Base-by-base conservation (phyloP, 352 stramenopile genomes). In the Phytophthora boehmeriae region DNA sequence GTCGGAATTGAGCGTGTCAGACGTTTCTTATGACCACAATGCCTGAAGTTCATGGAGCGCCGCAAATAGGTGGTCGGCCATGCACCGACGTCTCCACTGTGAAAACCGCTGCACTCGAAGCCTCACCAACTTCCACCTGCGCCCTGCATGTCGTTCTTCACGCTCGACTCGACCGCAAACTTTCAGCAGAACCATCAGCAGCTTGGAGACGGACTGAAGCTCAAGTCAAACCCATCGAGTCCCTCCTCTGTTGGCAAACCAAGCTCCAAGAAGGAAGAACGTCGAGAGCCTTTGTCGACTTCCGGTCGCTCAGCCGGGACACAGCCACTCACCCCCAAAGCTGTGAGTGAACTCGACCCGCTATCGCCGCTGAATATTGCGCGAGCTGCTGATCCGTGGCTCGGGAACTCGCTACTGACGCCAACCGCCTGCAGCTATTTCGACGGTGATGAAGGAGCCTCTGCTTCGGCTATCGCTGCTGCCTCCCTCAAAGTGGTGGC, bases 361-460 rank as follows among this genome's bases (percentile, higher is more conserved):
- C 52, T 86, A 1, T 90, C 80, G 8, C 54, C 78, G 0, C 32
- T 78, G 1, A 85, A 87, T 30, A 54, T 89, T 19, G 62, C 73
- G 39, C 75, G 71, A 22, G 73, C 70, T 16, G 66, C 73, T 14
- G 75, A 89, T 42, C 80, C 80, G 13, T 87, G 75, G 76, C 63
- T 78, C 46, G 73, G 70, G 30, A 87, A 86, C 54, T 65, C 64
- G 11, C 35, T 79, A 1, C 57, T 79, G 23, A 60, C 63, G 2
- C 27, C 64, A 13, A 63, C 63, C 0, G 53, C 54, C 34, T 66
- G 49, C 22, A 70, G 50, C 45, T 59, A 57, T 38, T 34, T 67
- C 17, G 50, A 62, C 25, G 54, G 42, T 44, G 54, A 27, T 2
- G 50, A 66, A 44, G 60, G 43, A 43, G 54, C 59, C 10, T 60